phyloP scores from a whole-genome alignment of 1,284 basidiomycete species.

The Heimioporus retisporus region DNA sequence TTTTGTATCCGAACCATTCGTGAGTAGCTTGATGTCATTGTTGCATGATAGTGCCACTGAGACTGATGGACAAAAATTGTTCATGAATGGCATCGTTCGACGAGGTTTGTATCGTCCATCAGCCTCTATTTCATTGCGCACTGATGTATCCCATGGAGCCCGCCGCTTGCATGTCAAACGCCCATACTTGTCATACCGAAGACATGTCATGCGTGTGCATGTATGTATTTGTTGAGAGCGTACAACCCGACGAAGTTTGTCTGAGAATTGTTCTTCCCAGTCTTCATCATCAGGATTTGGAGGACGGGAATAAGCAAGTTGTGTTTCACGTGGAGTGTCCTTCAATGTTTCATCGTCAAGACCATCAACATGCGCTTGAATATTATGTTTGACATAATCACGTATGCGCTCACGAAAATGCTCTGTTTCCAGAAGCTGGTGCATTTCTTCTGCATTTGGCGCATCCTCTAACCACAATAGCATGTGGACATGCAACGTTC shows the following conservation, averaged over 20 bases:
- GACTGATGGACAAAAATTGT: constrained; percentile 33
- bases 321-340: not conserved
- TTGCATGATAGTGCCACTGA: constrained; percentile 29
- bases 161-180: constrained; percentile 12
- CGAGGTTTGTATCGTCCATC: too few species aligned
- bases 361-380: constrained; percentile 12
- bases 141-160: constrained; percentile 9
- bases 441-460: constrained; percentile 12
- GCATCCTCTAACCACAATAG: constrained; percentile 22
- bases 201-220: constrained; percentile 9
- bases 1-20: constrained; percentile 37
- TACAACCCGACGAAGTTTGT: constrained; percentile 3
- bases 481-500: constrained; percentile 22
- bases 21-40: constrained; percentile 42
- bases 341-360: constrained; percentile 4
- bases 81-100: constrained; percentile 24
- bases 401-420: not conserved
- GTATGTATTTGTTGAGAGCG: constrained; percentile 17
- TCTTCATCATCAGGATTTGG: not conserved
- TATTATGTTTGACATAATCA: constrained; percentile 5
- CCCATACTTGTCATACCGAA: constrained; percentile 7
- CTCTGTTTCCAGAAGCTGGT: not conserved
- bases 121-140: too few species aligned
- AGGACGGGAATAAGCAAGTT: constrained; percentile 14
- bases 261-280: constrained; percentile 6